Evolutionary conservation across 1,139 yeast species (phyloP), one percentile per base, ranked within the genome.

Genomic region (Pichia sp.): DNA sequence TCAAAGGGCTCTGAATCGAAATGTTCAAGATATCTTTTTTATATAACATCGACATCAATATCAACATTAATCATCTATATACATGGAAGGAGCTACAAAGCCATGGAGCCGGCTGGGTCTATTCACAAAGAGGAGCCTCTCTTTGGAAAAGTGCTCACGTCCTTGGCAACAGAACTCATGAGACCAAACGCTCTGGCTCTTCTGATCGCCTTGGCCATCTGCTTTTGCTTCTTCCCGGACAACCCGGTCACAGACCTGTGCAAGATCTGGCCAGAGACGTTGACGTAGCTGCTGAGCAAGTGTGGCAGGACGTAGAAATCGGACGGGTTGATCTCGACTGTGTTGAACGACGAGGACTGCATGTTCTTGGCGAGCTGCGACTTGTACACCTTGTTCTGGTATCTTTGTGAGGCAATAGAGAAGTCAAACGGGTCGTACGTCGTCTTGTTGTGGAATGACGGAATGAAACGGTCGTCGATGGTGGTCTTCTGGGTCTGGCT

Each of bases 361-460:
- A 60, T 55, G 53, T 53, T 55, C 56, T 53, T 57, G 7, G 56
- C 54, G 50, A 52, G 56, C 59, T 54, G 53, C 4, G 60, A 58
- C 45, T 58, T 63, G 44, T 59, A 55, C 49, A 59, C 61, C 58
- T 64, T 71, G 62, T 54, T 66, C 61, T 59, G 75, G 75, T 71
- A 77, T 72, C 63, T 70, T 45, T 79, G 64, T 59, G 78, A 80
- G 49, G 82, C 80, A 65, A 79, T 70, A 46, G 88, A 81, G 61
- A 86, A 85, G 70, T 86, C 92, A 71, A 85, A 86, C 51, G 95
- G 92, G 62, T 85, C 89, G 65, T 86, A 85, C 1, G 78, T 75
- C 1, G 76, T 72, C 43, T 67, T 70, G 59, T 72, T 75, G 41
- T 75, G 70, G 61, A 78, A 75, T 8, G 50, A 52, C 11, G 62